Evolutionary conservation across 495 filamentous ascomycete species (phyloP).

Genomic region (Xylaria castorea): DNA sequence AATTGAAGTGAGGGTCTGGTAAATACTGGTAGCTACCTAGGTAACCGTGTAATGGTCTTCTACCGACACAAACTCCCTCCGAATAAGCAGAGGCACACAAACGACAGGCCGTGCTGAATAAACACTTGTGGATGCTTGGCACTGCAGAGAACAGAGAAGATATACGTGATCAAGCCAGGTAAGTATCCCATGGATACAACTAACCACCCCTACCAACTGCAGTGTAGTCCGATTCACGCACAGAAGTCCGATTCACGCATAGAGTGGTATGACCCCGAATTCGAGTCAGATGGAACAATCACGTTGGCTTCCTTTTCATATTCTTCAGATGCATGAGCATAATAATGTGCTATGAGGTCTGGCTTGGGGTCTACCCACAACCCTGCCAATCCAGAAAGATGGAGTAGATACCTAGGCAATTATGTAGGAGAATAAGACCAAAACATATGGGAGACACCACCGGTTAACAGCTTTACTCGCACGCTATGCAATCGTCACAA

Average conservation of each 20-base stretch:
- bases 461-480: slow-evolving; percentile 31
- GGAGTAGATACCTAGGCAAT: slow-evolving; percentile 12
- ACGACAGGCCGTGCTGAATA: neutral
- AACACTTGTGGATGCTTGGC: neutral
- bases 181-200: neutral
- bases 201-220: neutral
- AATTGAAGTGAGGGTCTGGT: neutral
- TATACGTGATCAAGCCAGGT: neutral
- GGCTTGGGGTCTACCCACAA: neutral
- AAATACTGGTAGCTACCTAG: too few relatives aligned
- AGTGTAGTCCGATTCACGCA: neutral
- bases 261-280: too few relatives aligned
- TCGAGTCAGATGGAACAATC: neutral
- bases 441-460: slow-evolving; percentile 17
- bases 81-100: neutral
- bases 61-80: neutral
- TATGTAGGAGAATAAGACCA: slow-evolving; percentile 23
- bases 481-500: slow-evolving; percentile 37
- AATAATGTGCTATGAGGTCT: neutral
- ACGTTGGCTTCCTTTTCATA: neutral
- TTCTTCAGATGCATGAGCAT: neutral
- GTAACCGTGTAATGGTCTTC: neutral
- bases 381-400: slow-evolving; percentile 15
- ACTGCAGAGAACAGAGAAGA: neutral
- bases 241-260: neutral